Conservation (phyloP, 805 yeast species). For the Starmerella stellata region DNA sequence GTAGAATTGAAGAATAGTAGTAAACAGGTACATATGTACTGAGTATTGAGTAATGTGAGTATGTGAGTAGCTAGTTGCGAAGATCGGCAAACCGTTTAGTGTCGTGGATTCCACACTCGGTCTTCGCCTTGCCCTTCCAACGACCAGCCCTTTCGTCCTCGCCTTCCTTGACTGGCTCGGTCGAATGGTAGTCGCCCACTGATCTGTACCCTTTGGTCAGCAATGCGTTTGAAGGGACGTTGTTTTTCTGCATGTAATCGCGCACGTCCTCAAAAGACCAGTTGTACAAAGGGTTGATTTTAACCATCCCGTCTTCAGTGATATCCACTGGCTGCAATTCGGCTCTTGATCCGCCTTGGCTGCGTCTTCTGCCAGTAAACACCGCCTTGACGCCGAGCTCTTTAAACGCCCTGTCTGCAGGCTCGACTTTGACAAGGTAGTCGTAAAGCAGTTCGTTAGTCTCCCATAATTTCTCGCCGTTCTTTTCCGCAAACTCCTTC, state of each 20-base stretch:
- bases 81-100: slow-evolving; percentile 54
- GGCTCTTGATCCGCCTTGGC: slow-evolving; percentile 77
- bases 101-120: slow-evolving; percentile 91
- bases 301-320: slow-evolving; percentile 46
- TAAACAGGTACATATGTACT: too few relatives aligned
- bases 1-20: too few relatives aligned
- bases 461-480: slow-evolving; percentile 75
- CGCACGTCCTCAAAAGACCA: slow-evolving; percentile 67
- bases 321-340: slow-evolving; percentile 56
- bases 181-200: slow-evolving; percentile 89
- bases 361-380: slow-evolving; percentile 74
- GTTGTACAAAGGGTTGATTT: slow-evolving; percentile 73
- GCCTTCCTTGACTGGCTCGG: slow-evolving; percentile 72
- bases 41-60: too few relatives aligned
- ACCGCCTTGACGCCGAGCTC: slow-evolving; percentile 64
- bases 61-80: not conserved
- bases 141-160: slow-evolving; percentile 95
- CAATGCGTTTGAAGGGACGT: slow-evolving; percentile 73
- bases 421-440: slow-evolving; percentile 79
- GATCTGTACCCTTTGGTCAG: slow-evolving; percentile 77
- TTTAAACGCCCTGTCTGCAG: slow-evolving; percentile 66
- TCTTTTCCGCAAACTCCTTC: slow-evolving; percentile 40
- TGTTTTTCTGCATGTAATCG: slow-evolving; percentile 43
- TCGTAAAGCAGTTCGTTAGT: slow-evolving; percentile 66
- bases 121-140: slow-evolving; percentile 83